A percentile compares a stretch with the other conserved stretches of the same genome.
phyloP scores from a whole-genome alignment of 345 rosid species.

The Eucalyptus curtisii region DNA sequence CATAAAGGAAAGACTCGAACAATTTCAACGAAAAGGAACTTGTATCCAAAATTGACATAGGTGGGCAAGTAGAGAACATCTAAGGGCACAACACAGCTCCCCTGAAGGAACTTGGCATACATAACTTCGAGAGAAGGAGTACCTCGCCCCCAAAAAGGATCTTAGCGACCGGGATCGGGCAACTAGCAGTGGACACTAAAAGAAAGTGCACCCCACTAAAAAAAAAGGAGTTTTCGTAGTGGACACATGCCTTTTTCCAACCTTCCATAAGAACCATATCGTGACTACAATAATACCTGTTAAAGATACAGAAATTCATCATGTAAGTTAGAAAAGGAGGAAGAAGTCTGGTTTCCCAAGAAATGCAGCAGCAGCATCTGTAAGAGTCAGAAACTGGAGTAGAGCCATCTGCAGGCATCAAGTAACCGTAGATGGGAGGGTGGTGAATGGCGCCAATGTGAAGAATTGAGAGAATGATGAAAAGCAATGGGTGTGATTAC shows the following conservation, averaged over 20 bases:
- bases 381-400: neutral
- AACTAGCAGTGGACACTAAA: neutral
- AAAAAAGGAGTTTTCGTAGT: neutral
- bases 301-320: neutral
- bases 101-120: neutral
- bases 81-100: neutral
- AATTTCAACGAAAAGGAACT: neutral
- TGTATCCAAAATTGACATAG: neutral
- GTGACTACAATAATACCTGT: neutral
- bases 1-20: neutral
- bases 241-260: neutral
- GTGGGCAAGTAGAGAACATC: neutral
- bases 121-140: neutral
- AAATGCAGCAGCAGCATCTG: neutral
- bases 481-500: neutral
- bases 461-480: neutral
- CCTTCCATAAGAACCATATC: neutral
- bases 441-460: neutral
- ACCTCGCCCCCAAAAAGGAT: neutral
- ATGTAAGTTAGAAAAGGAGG: neutral
- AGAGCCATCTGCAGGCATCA: neutral
- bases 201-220: neutral
- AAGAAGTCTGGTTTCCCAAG: neutral
- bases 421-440: neutral
- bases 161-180: neutral